Evolutionary conservation across 495 filamentous ascomycete species (phyloP), one percentile per base, ranked within the genome.

Genomic region (Talaromyces trachyspermus): DNA sequence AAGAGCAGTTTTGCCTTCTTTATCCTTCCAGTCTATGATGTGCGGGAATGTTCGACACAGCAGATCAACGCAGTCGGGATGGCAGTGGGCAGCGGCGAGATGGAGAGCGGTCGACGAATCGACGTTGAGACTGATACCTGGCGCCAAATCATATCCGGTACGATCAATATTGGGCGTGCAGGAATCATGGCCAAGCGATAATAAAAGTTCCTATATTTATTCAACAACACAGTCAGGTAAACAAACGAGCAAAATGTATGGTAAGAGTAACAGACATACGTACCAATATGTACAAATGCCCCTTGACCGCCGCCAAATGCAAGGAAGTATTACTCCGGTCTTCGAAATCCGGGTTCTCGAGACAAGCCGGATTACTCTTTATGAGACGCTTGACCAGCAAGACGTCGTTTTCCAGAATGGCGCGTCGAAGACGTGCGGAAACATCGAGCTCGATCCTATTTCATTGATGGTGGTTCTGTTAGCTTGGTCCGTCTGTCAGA

Each of bases 341-440:
- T 9, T 43, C 68, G 57, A 74, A 71, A 61, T 89, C 84, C 1
- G 85, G 83, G 60, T 88, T 87, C 56, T 78, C 77, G n/a, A 92
- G 70, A 46, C 78, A 72, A 42, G 62, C 51, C 0, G 80, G 83
- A 55, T 89, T 76, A 55, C 80, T 81, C 47, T 72, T 72, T 45
- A 90, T 70, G 59, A 92, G 85, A 60, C 87, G 84, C 49, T 72
- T 62, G 50, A 86, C 83, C 43, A 90, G 82, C 50, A 72, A 61
- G 50, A 85, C 68, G 66, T 89, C 84, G 56, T 81, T 76, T 50
- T 76, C 69, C 59, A 79, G 74, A 58, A 94, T 89, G 19, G 86
- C 86, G 43, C 81, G 77, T 49, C 82, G 83, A 35, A 86, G 72
- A 46, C 84, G 76, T 60, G 81, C 71, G 41, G 79, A 71, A 39